phyloP scores from a whole-genome alignment of 108 stramenopile genomes.

The Ochromonas danica region DNA sequence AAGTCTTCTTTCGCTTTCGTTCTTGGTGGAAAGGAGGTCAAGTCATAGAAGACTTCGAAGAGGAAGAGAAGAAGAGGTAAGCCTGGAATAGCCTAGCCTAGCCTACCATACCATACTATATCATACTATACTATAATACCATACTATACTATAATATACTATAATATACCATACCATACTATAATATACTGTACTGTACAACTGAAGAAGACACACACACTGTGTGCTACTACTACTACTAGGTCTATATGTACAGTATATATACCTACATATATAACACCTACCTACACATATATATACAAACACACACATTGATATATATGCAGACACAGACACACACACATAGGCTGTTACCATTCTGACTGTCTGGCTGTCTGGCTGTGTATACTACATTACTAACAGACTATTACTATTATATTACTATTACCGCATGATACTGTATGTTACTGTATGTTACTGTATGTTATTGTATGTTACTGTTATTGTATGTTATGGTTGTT shows the following conservation, averaged over 20 bases:
- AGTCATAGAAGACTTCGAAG: not conserved
- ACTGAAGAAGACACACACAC: not conserved
- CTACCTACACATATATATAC: too few relatives aligned
- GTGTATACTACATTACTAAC: not conserved
- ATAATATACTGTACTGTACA: not conserved
- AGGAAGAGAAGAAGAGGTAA: not conserved
- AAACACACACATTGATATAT: too few relatives aligned
- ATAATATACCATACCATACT: not conserved
- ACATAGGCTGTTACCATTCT: too few relatives aligned
- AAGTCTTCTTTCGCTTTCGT: not conserved
- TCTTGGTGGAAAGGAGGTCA: not conserved
- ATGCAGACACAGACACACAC: too few relatives aligned
- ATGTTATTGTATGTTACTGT: too few relatives aligned
- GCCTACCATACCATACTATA: not conserved
- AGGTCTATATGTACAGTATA: not conserved
- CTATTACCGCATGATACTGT: too few relatives aligned
- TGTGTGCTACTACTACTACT: not conserved
- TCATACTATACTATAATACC: not conserved
- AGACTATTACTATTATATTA: not conserved
- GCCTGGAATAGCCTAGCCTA: not conserved
- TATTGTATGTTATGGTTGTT: not conserved
- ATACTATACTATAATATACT: not conserved
- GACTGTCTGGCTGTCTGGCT: too few relatives aligned
- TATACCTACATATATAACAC: too few relatives aligned
- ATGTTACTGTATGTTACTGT: too few relatives aligned